These are phyloP conservation scores for Torrubiellomyces zombiae DNA, from an alignment of 2,329 filamentous ascomycete species.

Conservation along the genomic window DNA sequence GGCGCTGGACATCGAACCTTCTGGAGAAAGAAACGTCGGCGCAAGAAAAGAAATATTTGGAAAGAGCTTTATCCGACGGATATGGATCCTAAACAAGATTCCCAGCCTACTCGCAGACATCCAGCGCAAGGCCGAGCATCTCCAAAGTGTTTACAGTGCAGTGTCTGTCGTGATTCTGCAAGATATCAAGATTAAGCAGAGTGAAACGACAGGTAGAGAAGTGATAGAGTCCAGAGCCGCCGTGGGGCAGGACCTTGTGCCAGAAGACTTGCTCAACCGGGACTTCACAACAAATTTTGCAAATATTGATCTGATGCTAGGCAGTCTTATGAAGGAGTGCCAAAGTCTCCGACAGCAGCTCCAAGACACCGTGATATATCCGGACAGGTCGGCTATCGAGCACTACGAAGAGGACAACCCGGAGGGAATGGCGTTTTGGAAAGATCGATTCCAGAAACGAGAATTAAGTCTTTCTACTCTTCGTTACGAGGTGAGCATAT, in stretches of 20 bases:
- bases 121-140: slow-evolving; percentile 5
- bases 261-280: slow-evolving; percentile 3
- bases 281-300: slow-evolving; percentile 5
- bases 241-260: slow-evolving; percentile 1
- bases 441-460: slow-evolving; percentile 5
- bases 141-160: slow-evolving; percentile 5
- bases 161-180: slow-evolving; percentile 4
- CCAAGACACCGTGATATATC: slow-evolving; percentile 4
- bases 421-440: slow-evolving; percentile 6
- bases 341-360: slow-evolving; percentile 5
- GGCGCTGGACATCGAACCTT: slow-evolving; percentile 4
- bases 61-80: slow-evolving; percentile 3
- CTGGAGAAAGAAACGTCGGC: slow-evolving; percentile 2
- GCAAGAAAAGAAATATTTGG: slow-evolving; percentile 2
- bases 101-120: slow-evolving; percentile 5
- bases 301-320: slow-evolving; percentile 5
- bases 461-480: slow-evolving; percentile 4
- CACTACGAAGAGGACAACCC: slow-evolving; percentile 5
- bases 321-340: slow-evolving; percentile 5
- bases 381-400: slow-evolving; percentile 4
- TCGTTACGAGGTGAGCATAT: slow-evolving; percentile 5
- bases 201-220: slow-evolving; percentile 2
- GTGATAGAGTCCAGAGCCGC: slow-evolving; percentile 2
- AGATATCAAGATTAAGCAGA: slow-evolving; percentile 4
- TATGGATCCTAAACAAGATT: slow-evolving; percentile 5